Conservation (phyloP, 768 basidiomycete genomes). For the Pulveroboletus sp. region DNA sequence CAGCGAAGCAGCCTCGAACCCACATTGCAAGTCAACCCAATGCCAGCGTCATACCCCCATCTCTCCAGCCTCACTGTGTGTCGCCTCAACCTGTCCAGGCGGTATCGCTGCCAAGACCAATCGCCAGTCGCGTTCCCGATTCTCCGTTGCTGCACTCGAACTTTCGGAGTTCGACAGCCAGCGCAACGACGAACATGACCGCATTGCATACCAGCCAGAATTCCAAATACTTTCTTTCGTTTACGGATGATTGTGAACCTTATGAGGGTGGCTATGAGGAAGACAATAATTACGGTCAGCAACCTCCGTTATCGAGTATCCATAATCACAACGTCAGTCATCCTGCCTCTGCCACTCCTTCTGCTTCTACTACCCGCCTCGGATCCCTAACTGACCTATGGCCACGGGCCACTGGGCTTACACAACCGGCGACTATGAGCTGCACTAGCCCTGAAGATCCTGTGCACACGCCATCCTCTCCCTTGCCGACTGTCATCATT, state of each 20-base stretch:
- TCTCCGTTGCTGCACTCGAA: constrained; percentile 48
- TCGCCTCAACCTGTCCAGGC: not conserved
- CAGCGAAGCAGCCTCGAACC: constrained; percentile 2
- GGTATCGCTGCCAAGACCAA: constrained; percentile 10
- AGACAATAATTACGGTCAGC: constrained; percentile 37
- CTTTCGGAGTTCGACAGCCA: constrained; percentile 41
- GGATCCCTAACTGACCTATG: constrained; percentile 12
- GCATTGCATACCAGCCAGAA: constrained; percentile 7
- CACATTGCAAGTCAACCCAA: not conserved
- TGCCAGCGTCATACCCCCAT: not conserved
- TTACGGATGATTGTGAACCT: constrained; percentile 30
- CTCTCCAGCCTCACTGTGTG: constrained; percentile 10
- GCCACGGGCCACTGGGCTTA: constrained; percentile 7
- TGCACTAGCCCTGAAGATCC: constrained; percentile 7
- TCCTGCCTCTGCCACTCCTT: not conserved
- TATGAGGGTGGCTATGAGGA: constrained; percentile 35
- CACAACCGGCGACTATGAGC: constrained; percentile 4
- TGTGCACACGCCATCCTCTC: constrained; percentile 19
- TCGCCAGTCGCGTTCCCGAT: constrained; percentile 25
- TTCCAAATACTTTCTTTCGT: constrained; percentile 26
- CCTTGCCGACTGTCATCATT: constrained; percentile 51
- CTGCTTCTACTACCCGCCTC: not conserved
- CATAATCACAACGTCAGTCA: constrained; percentile 1
- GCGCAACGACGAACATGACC: constrained; percentile 27
- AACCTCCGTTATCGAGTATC: not conserved